phyloP scores from a whole-genome alignment of 306 rosid genomes.

The Hippophae rhamnoides region DNA sequence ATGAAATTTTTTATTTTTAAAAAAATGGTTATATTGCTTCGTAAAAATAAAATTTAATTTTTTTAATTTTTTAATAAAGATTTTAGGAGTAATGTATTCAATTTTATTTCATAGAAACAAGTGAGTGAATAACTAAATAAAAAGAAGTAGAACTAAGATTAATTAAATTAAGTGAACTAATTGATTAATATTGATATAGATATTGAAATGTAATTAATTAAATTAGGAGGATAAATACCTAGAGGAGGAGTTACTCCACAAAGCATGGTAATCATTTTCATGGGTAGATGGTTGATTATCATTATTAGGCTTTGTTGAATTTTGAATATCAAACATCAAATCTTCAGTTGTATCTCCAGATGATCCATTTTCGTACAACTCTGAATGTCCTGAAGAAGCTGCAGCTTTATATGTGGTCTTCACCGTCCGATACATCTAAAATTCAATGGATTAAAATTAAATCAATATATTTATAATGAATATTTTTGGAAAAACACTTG shows the following conservation, averaged over 20 bases:
- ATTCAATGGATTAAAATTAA: neutral
- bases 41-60: too few relatives aligned
- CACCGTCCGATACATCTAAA: slow-evolving; percentile 96
- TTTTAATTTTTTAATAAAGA: too few relatives aligned
- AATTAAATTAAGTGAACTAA: too few relatives aligned
- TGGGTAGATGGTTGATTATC: slow-evolving; percentile 48
- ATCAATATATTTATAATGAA: too few relatives aligned
- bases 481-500: too few relatives aligned
- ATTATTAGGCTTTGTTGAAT: slow-evolving; percentile 39
- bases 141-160: too few relatives aligned
- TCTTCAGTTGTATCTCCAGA: slow-evolving; percentile 87
- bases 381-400: slow-evolving; percentile 78
- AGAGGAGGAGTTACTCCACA: slow-evolving; percentile 93
- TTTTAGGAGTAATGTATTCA: too few relatives aligned
- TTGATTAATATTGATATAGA: neutral
- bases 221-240: slow-evolving; percentile 30
- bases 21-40: too few relatives aligned
- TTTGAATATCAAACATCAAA: slow-evolving; percentile 54
- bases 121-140: too few relatives aligned
- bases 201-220: neutral
- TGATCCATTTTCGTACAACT: slow-evolving; percentile 73
- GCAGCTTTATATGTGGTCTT: slow-evolving; percentile 86
- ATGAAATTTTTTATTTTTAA: too few relatives aligned
- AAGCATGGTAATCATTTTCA: slow-evolving; percentile 48
- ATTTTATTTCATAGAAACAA: too few relatives aligned